These are phyloP conservation scores for Nannochloris sp. DNA, from an alignment of 139 green algal genomes.

Conservation along the genomic window DNA sequence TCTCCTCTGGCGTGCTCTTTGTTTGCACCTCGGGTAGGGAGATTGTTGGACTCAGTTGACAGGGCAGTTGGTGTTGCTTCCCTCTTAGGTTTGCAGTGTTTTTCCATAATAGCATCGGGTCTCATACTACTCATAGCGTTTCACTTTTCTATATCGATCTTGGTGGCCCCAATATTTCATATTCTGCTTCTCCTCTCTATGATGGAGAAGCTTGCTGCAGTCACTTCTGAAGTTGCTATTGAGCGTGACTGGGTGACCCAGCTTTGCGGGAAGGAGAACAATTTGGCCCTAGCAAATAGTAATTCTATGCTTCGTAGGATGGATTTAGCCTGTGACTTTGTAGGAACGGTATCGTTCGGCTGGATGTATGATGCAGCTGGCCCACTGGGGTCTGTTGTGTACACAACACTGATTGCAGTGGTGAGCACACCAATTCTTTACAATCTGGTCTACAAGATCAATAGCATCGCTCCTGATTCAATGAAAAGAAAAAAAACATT, in stretches of 20 bases:
- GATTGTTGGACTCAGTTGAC: slow-evolving; percentile 23
- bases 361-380: slow-evolving; percentile 23
- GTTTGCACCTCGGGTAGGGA: slow-evolving; percentile 18
- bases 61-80: slow-evolving; percentile 16
- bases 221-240: slow-evolving; percentile 33
- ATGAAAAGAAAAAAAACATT: slow-evolving; percentile 9
- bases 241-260: slow-evolving; percentile 39
- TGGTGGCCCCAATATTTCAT: slow-evolving; percentile 15
- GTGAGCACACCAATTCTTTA: slow-evolving; percentile 17
- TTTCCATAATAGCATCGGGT: slow-evolving; percentile 20
- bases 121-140: slow-evolving; percentile 10
- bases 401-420: slow-evolving; percentile 11
- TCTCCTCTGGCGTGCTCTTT: slow-evolving; percentile 32
- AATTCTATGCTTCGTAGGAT: slow-evolving; percentile 29
- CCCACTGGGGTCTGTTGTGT: slow-evolving; percentile 7
- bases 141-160: background rate
- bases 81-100: slow-evolving; percentile 20
- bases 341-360: slow-evolving; percentile 29
- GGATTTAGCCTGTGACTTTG: slow-evolving; percentile 32
- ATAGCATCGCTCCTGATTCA: slow-evolving; percentile 12
- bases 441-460: slow-evolving; percentile 20
- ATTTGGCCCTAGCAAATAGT: slow-evolving; percentile 15
- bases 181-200: slow-evolving; percentile 24
- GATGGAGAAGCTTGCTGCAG: slow-evolving; percentile 15
- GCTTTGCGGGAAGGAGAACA: slow-evolving; percentile 28